Base-by-base conservation (phyloP, 106 monocot genomes). In the Allium fistulosum region DNA sequence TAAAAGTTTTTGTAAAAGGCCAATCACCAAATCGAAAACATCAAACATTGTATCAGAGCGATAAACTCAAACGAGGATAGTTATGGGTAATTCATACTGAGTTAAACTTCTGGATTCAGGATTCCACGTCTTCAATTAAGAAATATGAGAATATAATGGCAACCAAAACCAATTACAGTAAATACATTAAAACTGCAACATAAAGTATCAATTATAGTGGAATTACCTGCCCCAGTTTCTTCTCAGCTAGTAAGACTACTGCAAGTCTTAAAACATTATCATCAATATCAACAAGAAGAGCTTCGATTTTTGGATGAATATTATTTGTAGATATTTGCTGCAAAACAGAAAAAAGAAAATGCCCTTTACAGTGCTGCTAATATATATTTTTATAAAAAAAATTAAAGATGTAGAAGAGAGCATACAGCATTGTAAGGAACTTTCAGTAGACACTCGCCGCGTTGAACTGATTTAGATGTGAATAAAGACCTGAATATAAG, bases 341-440 rank as follows among this genome's bases (percentile, higher is more conserved):
- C 64, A 79, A 63, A 73, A 57, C 46, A 28, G 63, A 63, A 48
- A 71, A 68, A 16, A 46, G 7, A 66, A 66, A 66, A 0, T 66
- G 49, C 7, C 9, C 16, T 18, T 26, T 2, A 17, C 13, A 48
- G 5, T 50, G 61, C 26, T 61, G 9, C 71, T 16, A 58, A 56
- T 17, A 27, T 26, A 27, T 37, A 26, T 4, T 15, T 14, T 26
- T 9, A 49, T 55, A 15, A 13, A 71, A 17, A 77, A 63, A 26
- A 48, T 27, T 53, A 53, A 27, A 52, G 15, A 2, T 11, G 11
- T 15, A 15, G 26, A 53, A 1, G 50, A 49, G 46, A 72, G 67
- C 90, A 78, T 85, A 94, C 94, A 74, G 61, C 87, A 70, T 12
- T 75, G 57, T 82, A 94, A 13, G 94, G 94, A 78, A 94, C 78